Percentiles rank a stretch among this genome's conserved stretches.
These are phyloP conservation scores for Alisma plantagoaquatica DNA, from an alignment of 106 monocot species.

Conservation along the genomic window DNA sequence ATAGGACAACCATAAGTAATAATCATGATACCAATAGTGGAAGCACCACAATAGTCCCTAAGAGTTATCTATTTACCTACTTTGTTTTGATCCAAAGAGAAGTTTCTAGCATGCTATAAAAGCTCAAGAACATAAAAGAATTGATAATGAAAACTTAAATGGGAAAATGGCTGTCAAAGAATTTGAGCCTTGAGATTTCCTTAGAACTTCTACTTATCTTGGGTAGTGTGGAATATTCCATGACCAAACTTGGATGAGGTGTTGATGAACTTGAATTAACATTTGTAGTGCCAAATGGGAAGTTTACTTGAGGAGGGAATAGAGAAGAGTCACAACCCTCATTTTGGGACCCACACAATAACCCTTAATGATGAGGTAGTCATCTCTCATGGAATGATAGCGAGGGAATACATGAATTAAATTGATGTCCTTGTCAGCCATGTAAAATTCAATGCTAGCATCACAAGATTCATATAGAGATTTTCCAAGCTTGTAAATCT, in stretches of 20 bases:
- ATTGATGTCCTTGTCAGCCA: conserved; percentile 17
- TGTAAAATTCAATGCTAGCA: conserved; percentile 9
- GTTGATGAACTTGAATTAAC: conserved; percentile 2
- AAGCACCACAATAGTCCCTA: no score
- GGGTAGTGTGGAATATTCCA: conserved; percentile 20
- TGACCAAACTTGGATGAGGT: conserved; percentile 6
- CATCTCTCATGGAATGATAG: conserved; percentile 12
- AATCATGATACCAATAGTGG: no score
- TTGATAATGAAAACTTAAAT: no score
- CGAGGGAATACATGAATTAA: conserved; percentile 14
- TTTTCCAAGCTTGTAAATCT: conserved; percentile 13
- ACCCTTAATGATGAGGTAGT: conserved; percentile 15
- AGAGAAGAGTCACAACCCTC: conserved; percentile 14
- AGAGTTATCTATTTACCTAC: no score
- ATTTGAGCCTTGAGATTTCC: conserved; percentile 13
- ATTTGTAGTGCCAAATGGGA: conserved; percentile 5
- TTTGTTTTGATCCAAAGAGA: no score
- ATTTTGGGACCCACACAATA: conserved; percentile 18
- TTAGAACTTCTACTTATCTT: conserved; percentile 20
- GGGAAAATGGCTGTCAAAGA: no score
- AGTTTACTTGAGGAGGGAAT: conserved; percentile 18
- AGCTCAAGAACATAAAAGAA: no score
- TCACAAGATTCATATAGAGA: background rate
- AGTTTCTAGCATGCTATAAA: no score
- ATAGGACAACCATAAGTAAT: no score